These are phyloP conservation scores for Lachnellula occidentalis DNA, from an alignment of 2,329 filamentous ascomycete species.

Conservation along the genomic window DNA sequence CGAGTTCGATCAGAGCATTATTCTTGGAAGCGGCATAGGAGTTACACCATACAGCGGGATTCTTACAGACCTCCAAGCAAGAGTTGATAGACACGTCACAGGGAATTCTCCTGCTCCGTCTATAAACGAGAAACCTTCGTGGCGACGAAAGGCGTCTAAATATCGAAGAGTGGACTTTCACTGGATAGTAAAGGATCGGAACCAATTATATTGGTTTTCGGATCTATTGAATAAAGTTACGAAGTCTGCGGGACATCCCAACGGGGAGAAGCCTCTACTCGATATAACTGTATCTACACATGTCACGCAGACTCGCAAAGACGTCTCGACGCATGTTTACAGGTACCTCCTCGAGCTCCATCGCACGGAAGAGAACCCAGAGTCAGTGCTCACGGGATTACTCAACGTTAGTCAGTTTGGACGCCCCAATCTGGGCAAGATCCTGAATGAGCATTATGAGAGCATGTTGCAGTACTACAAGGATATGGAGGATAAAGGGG, in stretches of 20 bases:
- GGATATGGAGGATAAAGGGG: conserved; percentile 3
- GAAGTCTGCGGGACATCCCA: conserved; percentile 35
- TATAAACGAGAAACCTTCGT: neutral
- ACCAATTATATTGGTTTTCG: conserved; percentile 52
- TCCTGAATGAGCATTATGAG: conserved; percentile 49
- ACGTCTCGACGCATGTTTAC: conserved; percentile 49
- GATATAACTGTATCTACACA: conserved; percentile 52
- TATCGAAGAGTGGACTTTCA: conserved; percentile 53
- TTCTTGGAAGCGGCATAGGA: conserved; percentile 52
- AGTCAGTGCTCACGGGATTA: conserved; percentile 49
- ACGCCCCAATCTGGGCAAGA: conserved; percentile 46
- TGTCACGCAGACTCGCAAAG: conserved; percentile 49
- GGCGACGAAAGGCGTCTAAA: neutral
- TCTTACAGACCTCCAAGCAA: conserved; percentile 47
- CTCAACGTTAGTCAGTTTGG: conserved; percentile 50
- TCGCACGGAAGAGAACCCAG: conserved; percentile 44
- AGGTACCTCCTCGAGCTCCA: conserved; percentile 52
- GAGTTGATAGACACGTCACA: conserved; percentile 32
- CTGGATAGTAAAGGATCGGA: conserved; percentile 54
- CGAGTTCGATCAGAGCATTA: conserved; percentile 50
- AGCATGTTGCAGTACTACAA: conserved; percentile 39
- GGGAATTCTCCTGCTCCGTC: conserved; percentile 16
- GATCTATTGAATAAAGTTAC: conserved; percentile 47
- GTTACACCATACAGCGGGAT: conserved; percentile 54
- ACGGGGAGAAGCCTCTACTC: conserved; percentile 34